Evolutionary conservation across 2,329 filamentous ascomycete genomes (phyloP).

Genomic region (Fonsecaea monophora): DNA sequence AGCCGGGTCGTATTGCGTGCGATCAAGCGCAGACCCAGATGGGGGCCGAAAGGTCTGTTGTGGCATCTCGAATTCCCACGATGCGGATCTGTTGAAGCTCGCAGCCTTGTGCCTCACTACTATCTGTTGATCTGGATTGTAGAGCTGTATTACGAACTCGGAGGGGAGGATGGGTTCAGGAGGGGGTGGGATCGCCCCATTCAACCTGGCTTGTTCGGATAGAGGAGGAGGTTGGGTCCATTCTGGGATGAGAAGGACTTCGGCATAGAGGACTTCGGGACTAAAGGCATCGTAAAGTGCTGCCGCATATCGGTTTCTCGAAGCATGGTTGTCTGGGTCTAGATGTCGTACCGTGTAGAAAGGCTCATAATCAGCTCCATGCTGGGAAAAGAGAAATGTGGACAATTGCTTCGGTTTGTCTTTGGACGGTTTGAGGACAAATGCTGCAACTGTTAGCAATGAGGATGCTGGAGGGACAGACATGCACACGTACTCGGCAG

Average conservation of each 20-base stretch:
- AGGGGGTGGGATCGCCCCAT: conserved; percentile 69
- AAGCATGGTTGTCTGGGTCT: conserved; percentile 71
- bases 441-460: conserved; percentile 51
- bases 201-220: conserved; percentile 75
- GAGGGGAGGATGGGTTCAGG: conserved; percentile 77
- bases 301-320: conserved; percentile 83
- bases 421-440: conserved; percentile 64
- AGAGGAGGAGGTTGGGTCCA: conserved; percentile 85
- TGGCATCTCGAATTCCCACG: conserved; percentile 93
- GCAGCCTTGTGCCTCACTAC: conserved; percentile 71
- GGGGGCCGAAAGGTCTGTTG: conserved; percentile 82
- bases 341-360: conserved; percentile 81
- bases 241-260: conserved; percentile 82
- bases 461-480: background rate
- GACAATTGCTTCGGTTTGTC: conserved; percentile 52
- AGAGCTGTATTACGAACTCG: conserved; percentile 83
- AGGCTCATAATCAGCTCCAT: conserved; percentile 79
- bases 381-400: conserved; percentile 61
- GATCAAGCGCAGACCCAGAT: conserved; percentile 78
- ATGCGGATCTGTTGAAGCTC: conserved; percentile 78
- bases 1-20: conserved; percentile 68
- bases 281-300: conserved; percentile 84
- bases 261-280: conserved; percentile 81
- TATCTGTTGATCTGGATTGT: conserved; percentile 89
- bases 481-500: conserved; percentile 68